Conservation (phyloP, 2,329 filamentous ascomycete genomes). For the Penicillium capsulatum region DNA sequence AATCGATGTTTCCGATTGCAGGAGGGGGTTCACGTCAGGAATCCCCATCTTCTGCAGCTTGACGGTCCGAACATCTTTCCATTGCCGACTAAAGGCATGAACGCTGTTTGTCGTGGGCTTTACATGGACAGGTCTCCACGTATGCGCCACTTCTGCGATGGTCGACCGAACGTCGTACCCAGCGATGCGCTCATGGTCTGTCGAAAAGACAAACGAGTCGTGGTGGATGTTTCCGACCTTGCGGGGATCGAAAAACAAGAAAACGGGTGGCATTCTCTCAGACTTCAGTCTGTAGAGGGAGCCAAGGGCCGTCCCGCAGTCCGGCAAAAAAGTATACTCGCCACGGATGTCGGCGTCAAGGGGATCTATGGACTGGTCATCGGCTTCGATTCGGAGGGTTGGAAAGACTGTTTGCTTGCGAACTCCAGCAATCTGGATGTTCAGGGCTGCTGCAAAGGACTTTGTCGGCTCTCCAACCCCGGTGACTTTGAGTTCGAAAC, state of each 20-base stretch:
- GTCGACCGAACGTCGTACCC: slow-evolving; percentile 46
- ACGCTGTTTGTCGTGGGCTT: not conserved
- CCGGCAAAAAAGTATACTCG: slow-evolving; percentile 48
- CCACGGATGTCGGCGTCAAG: slow-evolving; percentile 46
- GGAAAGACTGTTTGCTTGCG: slow-evolving; percentile 44
- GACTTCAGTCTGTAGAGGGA: slow-evolving; percentile 45
- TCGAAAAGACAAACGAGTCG: slow-evolving; percentile 57
- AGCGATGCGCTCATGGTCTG: slow-evolving; percentile 44
- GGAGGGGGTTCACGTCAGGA: no score
- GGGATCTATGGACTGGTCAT: slow-evolving; percentile 23
- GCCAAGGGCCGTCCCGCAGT: slow-evolving; percentile 56
- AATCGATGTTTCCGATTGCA: no score
- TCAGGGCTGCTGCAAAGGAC: slow-evolving; percentile 41
- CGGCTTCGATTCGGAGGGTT: slow-evolving; percentile 39
- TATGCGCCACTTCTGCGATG: slow-evolving; percentile 46
- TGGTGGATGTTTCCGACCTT: slow-evolving; percentile 44
- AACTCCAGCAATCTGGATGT: slow-evolving; percentile 38
- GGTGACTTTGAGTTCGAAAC: slow-evolving; percentile 34
- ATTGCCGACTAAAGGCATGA: not conserved
- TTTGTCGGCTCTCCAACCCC: slow-evolving; percentile 31
- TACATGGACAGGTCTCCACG: slow-evolving; percentile 34
- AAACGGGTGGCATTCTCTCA: slow-evolving; percentile 36
- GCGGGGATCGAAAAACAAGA: slow-evolving; percentile 56
- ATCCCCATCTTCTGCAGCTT: not conserved
- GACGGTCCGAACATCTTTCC: not conserved